Percentiles rank a stretch among this genome's conserved stretches.
Evolutionary conservation across 306 rosid genomes (phyloP).

Genomic region (Trifolium dubium): DNA sequence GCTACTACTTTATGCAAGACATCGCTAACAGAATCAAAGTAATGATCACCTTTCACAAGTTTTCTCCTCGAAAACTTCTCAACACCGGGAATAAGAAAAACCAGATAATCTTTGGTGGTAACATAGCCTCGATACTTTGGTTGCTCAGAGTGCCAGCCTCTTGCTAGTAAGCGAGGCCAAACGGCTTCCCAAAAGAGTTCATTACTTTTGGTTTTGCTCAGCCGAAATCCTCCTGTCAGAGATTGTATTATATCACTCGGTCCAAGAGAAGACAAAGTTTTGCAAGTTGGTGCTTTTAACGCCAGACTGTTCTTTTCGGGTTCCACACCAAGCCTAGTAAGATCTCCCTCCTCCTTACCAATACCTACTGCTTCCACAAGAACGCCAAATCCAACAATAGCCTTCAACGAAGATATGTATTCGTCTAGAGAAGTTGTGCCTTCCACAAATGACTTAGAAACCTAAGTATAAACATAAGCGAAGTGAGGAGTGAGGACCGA

Average conservation of each 20-base stretch:
- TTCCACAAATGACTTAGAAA: neutral
- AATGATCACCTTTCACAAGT: neutral
- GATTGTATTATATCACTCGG: neutral
- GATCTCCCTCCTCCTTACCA: slow-evolving; percentile 59
- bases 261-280: slow-evolving; percentile 38
- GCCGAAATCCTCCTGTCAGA: neutral
- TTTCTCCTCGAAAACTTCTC: neutral
- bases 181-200: neutral
- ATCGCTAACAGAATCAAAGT: neutral
- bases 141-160: neutral
- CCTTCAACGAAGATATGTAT: slow-evolving; percentile 51
- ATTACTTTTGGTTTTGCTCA: neutral
- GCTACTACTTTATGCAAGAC: neutral
- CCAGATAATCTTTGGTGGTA: neutral
- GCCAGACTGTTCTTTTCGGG: slow-evolving; percentile 53
- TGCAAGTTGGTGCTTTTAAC: slow-evolving; percentile 41
- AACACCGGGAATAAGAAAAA: neutral
- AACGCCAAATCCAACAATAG: slow-evolving; percentile 56
- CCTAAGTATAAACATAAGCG: neutral
- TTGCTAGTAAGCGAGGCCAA: neutral
- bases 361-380: slow-evolving; percentile 80
- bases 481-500: neutral
- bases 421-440: neutral
- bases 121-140: neutral
- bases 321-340: slow-evolving; percentile 44